These are phyloP conservation scores for Zoysia matrella DNA, from an alignment of 202 grass and related monocot species.

Conservation along the genomic window DNA sequence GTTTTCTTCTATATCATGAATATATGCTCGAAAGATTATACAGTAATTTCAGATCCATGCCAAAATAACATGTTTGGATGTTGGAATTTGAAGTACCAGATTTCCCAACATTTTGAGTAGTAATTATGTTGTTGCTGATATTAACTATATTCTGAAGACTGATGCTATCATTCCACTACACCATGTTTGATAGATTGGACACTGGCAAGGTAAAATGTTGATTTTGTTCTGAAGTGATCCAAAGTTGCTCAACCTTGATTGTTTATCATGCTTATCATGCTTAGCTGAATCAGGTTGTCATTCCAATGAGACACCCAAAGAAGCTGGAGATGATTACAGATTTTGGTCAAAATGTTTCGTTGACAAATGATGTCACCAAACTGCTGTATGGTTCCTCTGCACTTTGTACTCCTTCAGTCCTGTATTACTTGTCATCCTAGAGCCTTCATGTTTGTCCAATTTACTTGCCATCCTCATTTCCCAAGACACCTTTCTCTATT, in stretches of 20 bases:
- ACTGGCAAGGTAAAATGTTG: slow-evolving; percentile 28
- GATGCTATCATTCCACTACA: slow-evolving; percentile 18
- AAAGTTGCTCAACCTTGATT: slow-evolving; percentile 37
- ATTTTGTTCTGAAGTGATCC: slow-evolving; percentile 1
- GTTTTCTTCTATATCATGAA: slow-evolving; percentile 14
- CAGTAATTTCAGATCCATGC: slow-evolving; percentile 13
- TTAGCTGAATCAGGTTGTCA: slow-evolving; percentile 42
- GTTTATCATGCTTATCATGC: background rate
- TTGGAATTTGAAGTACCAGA: background rate
- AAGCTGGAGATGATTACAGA: background rate
- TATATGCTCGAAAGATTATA: slow-evolving; percentile 30
- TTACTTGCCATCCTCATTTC: no score
- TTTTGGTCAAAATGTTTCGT: slow-evolving; percentile 26
- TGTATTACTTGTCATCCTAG: no score
- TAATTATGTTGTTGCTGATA: slow-evolving; percentile 13
- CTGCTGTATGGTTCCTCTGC: slow-evolving; percentile 13
- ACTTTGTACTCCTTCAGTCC: background rate
- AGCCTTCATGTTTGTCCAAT: no score
- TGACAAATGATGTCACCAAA: slow-evolving; percentile 6
- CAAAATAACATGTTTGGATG: slow-evolving; percentile 26
- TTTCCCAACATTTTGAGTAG: slow-evolving; percentile 18
- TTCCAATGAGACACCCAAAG: slow-evolving; percentile 30
- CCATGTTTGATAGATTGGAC: slow-evolving; percentile 30
- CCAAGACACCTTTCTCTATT: no score
- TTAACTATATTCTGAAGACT: slow-evolving; percentile 17